Evolutionary conservation across 495 filamentous ascomycete genomes (phyloP).

Genomic region (Aspergillus homomorphus): DNA sequence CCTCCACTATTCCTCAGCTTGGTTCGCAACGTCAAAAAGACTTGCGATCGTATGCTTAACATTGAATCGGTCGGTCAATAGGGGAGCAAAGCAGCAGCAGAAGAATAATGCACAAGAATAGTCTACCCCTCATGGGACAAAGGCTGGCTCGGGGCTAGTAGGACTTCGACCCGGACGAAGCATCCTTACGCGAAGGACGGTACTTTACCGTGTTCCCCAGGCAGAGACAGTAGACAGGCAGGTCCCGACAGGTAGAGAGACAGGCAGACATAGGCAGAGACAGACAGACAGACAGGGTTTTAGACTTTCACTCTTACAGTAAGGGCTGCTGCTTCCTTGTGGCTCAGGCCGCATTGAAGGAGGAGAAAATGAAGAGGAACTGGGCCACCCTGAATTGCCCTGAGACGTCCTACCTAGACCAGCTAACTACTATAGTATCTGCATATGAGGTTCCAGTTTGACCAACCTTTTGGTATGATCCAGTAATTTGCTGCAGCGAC

Average conservation of each 20-base stretch:
- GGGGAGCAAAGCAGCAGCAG: neutral
- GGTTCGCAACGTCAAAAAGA: conserved; percentile 18
- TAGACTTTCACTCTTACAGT: conserved; percentile 24
- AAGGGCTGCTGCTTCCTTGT: conserved; percentile 17
- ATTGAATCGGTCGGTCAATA: neutral
- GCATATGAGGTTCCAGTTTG: neutral
- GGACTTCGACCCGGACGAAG: neutral
- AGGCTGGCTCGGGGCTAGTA: conserved; percentile 5
- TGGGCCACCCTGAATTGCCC: no score
- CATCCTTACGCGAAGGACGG: neutral
- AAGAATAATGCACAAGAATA: neutral
- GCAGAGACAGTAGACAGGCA: neutral
- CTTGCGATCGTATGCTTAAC: conserved; percentile 1
- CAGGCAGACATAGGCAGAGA: neutral
- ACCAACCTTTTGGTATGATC: conserved; percentile 6
- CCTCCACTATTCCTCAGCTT: conserved; percentile 8
- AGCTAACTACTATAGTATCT: neutral
- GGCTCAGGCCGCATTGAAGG: conserved; percentile 20
- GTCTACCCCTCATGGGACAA: conserved; percentile 5
- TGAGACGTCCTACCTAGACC: neutral
- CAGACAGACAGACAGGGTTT: conserved; percentile 8
- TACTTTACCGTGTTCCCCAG: neutral
- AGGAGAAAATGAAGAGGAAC: conserved; percentile 6
- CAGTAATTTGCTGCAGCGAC: conserved; percentile 8
- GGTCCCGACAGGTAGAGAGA: no score